Conservation (phyloP, 202 grass and related monocot species). For the Setaria viridis region DNA sequence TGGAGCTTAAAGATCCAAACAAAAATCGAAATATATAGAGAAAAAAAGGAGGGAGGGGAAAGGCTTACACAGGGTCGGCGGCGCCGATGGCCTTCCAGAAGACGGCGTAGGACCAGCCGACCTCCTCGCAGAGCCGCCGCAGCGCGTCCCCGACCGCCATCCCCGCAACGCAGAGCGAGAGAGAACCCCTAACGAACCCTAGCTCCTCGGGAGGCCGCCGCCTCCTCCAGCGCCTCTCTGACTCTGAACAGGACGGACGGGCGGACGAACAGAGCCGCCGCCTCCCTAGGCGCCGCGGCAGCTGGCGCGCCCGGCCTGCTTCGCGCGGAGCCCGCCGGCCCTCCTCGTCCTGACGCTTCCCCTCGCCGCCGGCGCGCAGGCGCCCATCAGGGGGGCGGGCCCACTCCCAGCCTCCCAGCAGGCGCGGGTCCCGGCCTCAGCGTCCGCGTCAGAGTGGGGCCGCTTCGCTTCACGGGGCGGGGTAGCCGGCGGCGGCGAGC, state of each 20-base stretch:
- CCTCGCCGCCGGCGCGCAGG: constrained; percentile 54
- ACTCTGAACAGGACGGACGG: not conserved
- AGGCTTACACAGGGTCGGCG: constrained; percentile 73
- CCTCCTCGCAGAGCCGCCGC: constrained; percentile 84
- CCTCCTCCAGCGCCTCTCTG: not conserved
- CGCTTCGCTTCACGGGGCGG: constrained; percentile 22
- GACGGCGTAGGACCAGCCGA: constrained; percentile 94
- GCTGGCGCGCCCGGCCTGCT: constrained; percentile 73
- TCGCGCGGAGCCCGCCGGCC: constrained; percentile 56
- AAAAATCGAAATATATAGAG: not conserved
- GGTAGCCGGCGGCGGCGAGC: constrained; percentile 11
- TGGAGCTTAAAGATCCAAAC: constrained; percentile 17
- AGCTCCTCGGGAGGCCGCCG: constrained; percentile 33
- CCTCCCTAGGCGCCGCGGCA: constrained; percentile 68
- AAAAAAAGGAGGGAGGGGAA: not conserved
- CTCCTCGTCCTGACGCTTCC: constrained; percentile 38
- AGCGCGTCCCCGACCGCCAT: constrained; percentile 80
- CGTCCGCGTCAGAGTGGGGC: constrained; percentile 2
- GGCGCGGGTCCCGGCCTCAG: constrained; percentile 31
- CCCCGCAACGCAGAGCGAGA: constrained; percentile 39
- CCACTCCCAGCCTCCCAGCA: constrained; percentile 4
- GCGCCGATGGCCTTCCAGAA: constrained; percentile 89
- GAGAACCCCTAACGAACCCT: constrained; percentile 45
- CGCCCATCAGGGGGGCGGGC: constrained; percentile 60
- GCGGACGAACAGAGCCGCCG: not conserved